Evolutionary conservation across 2,329 filamentous ascomycete species (phyloP).

Genomic region (Metarhizium guizhouense): DNA sequence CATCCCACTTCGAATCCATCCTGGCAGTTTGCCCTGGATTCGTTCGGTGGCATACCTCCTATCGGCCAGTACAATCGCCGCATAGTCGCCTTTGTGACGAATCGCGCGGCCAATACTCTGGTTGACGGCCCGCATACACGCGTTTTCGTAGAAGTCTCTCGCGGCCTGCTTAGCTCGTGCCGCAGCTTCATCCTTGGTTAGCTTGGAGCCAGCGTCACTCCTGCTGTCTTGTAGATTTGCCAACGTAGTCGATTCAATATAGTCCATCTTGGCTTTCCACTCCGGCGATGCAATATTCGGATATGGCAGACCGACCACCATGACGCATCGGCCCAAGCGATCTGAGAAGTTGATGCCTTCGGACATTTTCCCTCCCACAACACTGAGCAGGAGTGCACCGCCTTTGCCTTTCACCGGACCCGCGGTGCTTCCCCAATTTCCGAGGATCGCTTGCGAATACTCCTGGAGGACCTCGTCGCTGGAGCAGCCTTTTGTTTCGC

Average conservation of each 20-base stretch:
- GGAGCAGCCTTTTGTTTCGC: constrained; percentile 43
- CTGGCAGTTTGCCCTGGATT: constrained; percentile 72
- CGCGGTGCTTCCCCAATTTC: constrained; percentile 14
- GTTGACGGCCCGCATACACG: constrained; percentile 94
- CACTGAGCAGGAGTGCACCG: constrained; percentile 77
- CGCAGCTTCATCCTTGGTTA: constrained; percentile 17
- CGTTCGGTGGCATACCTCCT: constrained; percentile 64
- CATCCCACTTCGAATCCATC: constrained; percentile 76
- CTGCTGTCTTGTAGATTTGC: constrained; percentile 20
- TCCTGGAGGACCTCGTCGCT: constrained; percentile 63
- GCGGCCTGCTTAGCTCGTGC: constrained; percentile 45
- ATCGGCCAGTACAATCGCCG: constrained; percentile 80
- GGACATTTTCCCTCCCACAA: constrained; percentile 89
- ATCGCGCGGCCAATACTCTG: constrained; percentile 93
- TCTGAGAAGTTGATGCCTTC: constrained; percentile 99
- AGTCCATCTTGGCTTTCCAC: constrained; percentile 86
- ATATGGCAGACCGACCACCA: constrained; percentile 89
- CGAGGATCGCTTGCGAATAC: constrained; percentile 61
- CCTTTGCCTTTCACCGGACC: constrained; percentile 17
- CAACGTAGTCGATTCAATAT: constrained; percentile 59
- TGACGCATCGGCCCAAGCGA: constrained; percentile 74
- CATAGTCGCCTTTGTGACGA: constrained; percentile 79
- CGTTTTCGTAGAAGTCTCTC: constrained; percentile 83
- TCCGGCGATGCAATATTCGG: constrained; percentile 83
- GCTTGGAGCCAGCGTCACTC: constrained; percentile 3